phyloP scores from a whole-genome alignment of 805 yeast species.

The Wickerhamiella sorbophila region DNA sequence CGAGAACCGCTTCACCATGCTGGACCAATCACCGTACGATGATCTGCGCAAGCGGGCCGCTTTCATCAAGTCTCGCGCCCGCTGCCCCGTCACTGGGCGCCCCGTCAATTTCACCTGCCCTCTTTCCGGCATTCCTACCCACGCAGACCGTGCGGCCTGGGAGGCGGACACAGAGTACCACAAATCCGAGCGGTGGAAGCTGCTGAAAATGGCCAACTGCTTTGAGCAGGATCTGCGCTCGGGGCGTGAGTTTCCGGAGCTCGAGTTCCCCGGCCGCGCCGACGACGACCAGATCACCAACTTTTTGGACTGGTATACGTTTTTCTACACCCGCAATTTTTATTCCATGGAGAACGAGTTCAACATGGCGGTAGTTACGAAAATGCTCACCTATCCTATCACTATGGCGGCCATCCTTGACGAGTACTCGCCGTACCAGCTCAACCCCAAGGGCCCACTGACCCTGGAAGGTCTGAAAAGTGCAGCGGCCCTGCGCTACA shows the following conservation, averaged over 20 bases:
- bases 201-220: slow-evolving; percentile 72
- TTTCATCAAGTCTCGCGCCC: slow-evolving; percentile 69
- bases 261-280: slow-evolving; percentile 77
- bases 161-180: slow-evolving; percentile 64
- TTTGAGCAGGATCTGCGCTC: slow-evolving; percentile 91
- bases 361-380: slow-evolving; percentile 88
- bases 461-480: slow-evolving; percentile 89
- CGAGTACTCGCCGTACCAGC: slow-evolving; percentile 68
- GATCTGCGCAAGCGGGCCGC: slow-evolving; percentile 88
- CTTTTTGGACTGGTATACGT: slow-evolving; percentile 81
- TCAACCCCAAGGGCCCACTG: slow-evolving; percentile 74
- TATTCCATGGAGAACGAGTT: slow-evolving; percentile 95
- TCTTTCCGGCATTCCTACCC: slow-evolving; percentile 90
- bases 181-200: slow-evolving; percentile 46
- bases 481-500: slow-evolving; percentile 79
- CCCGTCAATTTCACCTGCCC: slow-evolving; percentile 84
- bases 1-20: slow-evolving; percentile 62
- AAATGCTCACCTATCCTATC: slow-evolving; percentile 83
- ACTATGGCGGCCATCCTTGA: slow-evolving; percentile 77
- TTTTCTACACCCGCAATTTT: slow-evolving; percentile 81
- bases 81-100: slow-evolving; percentile 77
- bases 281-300: slow-evolving; percentile 60
- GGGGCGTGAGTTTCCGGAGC: slow-evolving; percentile 90
- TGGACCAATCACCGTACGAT: slow-evolving; percentile 87
- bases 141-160: slow-evolving; percentile 84